These are phyloP conservation scores for Aspergillus saccharolyticus DNA, from an alignment of 495 filamentous ascomycete genomes.

Conservation along the genomic window DNA sequence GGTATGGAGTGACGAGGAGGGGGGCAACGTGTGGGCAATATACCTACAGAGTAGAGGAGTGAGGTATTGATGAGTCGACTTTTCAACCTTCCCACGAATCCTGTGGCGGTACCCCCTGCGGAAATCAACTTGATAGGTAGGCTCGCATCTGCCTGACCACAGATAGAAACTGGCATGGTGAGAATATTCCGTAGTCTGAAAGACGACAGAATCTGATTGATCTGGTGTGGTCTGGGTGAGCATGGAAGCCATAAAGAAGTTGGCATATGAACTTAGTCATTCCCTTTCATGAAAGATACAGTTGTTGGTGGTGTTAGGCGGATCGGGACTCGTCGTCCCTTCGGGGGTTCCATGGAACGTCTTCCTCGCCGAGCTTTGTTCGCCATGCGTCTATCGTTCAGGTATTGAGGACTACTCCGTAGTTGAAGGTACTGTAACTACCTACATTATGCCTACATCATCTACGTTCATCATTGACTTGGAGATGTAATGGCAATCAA, in stretches of 20 bases:
- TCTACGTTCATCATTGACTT: no score
- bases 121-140: background rate
- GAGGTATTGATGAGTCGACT: background rate
- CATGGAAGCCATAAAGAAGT: background rate
- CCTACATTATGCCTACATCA: no score
- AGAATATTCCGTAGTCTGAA: background rate
- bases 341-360: background rate
- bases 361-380: background rate
- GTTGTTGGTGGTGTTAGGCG: background rate
- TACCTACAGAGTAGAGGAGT: no score
- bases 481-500: no score
- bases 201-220: background rate
- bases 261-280: background rate
- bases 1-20: no score
- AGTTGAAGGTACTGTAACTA: no score
- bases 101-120: background rate
- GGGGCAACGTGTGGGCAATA: background rate
- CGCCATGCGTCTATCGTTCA: background rate
- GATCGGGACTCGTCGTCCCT: background rate
- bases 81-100: background rate
- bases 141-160: background rate
- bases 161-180: background rate
- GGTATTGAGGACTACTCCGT: no score
- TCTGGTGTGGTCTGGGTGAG: background rate
- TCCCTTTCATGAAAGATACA: background rate